Evolutionary conservation across 441 rosid genomes (phyloP).

Genomic region (Kokia cookei): DNA sequence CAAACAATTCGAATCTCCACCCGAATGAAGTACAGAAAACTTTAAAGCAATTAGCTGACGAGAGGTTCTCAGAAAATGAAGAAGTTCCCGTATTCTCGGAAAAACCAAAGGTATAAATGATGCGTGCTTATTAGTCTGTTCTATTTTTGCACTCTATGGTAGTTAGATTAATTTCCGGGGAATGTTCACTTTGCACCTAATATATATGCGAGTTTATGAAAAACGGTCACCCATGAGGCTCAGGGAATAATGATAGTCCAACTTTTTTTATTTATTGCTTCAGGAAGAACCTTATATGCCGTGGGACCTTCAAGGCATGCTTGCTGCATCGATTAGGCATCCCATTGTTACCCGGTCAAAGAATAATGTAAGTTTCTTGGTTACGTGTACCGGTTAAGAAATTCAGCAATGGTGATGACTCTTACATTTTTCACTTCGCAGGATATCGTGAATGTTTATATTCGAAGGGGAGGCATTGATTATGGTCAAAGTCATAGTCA

Average conservation of each 20-base stretch:
- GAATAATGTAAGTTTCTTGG: slow-evolving; percentile 46
- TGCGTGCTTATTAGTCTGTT: too few species aligned
- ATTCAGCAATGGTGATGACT: background rate
- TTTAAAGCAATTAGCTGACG: slow-evolving; percentile 61
- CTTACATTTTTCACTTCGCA: slow-evolving; percentile 13
- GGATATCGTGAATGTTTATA: slow-evolving; percentile 44
- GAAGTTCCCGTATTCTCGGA: background rate
- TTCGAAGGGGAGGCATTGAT: slow-evolving; percentile 77
- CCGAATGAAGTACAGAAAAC: slow-evolving; percentile 55
- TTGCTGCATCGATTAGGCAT: slow-evolving; percentile 34
- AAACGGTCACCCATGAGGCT: background rate
- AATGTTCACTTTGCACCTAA: too few species aligned
- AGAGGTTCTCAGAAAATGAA: slow-evolving; percentile 44
- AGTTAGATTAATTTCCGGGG: too few species aligned
- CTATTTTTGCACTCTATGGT: too few species aligned
- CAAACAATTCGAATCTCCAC: slow-evolving; percentile 48
- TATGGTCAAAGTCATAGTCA: slow-evolving; percentile 63
- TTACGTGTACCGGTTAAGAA: background rate
- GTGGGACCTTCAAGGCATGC: slow-evolving; percentile 36
- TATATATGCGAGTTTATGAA: background rate
- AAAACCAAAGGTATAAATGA: too few species aligned
- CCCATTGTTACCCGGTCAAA: slow-evolving; percentile 41
- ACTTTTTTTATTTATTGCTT: slow-evolving; percentile 11
- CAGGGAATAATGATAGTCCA: background rate
- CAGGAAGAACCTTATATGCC: slow-evolving; percentile 43